Conservation (phyloP, 345 rosid genomes). For the Gossypioides kirkii region DNA sequence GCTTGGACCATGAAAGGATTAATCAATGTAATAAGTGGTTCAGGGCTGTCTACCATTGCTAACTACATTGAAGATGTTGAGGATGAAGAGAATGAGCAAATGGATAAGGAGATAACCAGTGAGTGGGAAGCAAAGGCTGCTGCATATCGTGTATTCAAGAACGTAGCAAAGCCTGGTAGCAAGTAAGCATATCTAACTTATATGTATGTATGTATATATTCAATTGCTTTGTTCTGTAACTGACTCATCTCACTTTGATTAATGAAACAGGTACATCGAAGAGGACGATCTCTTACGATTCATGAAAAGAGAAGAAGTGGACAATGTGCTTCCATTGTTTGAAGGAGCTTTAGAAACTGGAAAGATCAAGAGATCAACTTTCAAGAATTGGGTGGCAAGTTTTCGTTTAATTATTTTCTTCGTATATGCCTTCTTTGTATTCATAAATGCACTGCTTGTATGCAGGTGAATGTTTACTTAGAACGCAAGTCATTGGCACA, state of each 20-base stretch:
- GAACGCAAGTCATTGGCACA: conserved; percentile 58
- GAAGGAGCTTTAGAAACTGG: conserved; percentile 51
- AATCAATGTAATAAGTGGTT: conserved; percentile 40
- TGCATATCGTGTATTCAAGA: conserved; percentile 51
- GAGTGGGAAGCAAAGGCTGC: conserved; percentile 73
- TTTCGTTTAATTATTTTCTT: background rate
- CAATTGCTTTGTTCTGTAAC: background rate
- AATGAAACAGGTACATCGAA: conserved; percentile 44
- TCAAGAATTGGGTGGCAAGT: conserved; percentile 66
- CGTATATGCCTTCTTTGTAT: background rate
- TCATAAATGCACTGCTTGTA: background rate
- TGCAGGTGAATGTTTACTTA: conserved; percentile 54
- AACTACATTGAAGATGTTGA: conserved; percentile 34
- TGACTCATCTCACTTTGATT: conserved; percentile 4
- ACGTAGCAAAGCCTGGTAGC: conserved; percentile 50
- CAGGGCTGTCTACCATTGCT: conserved; percentile 41
- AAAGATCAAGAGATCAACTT: conserved; percentile 51
- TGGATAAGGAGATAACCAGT: conserved; percentile 48
- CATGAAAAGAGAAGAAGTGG: conserved; percentile 55
- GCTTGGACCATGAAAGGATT: conserved; percentile 79
- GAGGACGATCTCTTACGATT: conserved; percentile 65
- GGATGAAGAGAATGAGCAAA: conserved; percentile 42
- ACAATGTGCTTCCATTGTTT: conserved; percentile 42
- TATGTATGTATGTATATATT: background rate
- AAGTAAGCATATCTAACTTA: conserved; percentile 36